Base-by-base conservation (phyloP, 805 yeast genomes). In the Candida tibetensis region DNA sequence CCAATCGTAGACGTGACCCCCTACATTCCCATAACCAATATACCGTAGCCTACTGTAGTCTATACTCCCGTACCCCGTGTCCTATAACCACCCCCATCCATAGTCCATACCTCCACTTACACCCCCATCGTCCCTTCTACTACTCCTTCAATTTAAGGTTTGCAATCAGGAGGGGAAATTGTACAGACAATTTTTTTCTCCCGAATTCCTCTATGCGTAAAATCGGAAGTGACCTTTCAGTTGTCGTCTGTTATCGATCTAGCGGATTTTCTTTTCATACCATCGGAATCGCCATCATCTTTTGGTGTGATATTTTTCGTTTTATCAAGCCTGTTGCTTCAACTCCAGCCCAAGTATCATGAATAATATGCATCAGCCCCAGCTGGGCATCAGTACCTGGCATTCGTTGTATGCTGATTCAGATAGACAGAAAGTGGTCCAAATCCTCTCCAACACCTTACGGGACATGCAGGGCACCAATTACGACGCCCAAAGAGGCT, bases 361-460 rank as follows among this genome's bases (percentile, higher is more conserved):
- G 42, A 53, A 50, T 47, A 51, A 46, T 38, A 44, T 41, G 41
- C 50, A 47, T 37, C 57, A 48, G 39, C 51, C 48, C 31, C 43
- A 42, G 39, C 50, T 38, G 30, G 49, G 49, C 46, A 53, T 52
- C 39, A 52, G 49, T 42, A 42, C 58, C 23, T 57, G 62, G 62
- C 62, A 57, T 31, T 31, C 53, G 28, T 32, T 47, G 26, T 56
- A 51, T 36, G 44, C 53, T 30, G 46, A 48, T 22, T 23, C 40
- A 4, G 73, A 69, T 47, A 57, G 74, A 16, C 72, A 66, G 39
- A 64, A 61, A 39, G 67, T 67, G 26, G 66, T 69, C 13, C 68
- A 62, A 40, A 55, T 67, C 25, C 55, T 69, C 14, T 51, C 65
- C 31, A 55, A 55, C 28, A 58, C 71, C 3, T 54, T 69, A 34